phyloP scores from a whole-genome alignment of 352 stramenopile genomes.

The Phytopythium aichiense region DNA sequence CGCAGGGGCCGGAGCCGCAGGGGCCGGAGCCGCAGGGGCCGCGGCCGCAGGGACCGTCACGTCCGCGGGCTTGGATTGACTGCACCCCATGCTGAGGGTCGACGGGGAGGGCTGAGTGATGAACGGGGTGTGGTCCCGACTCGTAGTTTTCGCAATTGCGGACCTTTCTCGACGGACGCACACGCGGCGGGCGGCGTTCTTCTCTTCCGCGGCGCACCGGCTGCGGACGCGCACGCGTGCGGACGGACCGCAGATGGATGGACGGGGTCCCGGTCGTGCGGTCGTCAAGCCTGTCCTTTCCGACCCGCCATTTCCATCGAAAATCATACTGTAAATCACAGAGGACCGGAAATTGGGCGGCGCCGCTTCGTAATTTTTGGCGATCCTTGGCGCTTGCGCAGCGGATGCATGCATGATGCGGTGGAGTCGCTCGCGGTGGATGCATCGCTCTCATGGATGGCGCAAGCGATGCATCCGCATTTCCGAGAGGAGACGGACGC shows the following conservation, averaged over 20 bases:
- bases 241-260: not conserved
- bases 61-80: slow-evolving; percentile 30
- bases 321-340: too few species aligned
- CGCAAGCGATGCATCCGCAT: too few species aligned
- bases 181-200: not conserved
- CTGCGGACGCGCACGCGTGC: not conserved
- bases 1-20: not conserved
- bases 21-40: not conserved
- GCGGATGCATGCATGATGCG: too few species aligned
- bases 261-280: too few species aligned
- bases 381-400: too few species aligned
- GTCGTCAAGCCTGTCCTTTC: too few species aligned
- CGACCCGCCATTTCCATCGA: too few species aligned
- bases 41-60: slow-evolving; percentile 11
- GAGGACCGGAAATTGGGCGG: too few species aligned
- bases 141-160: not conserved
- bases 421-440: too few species aligned
- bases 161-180: not conserved
- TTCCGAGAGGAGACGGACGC: too few species aligned
- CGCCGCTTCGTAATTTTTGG: too few species aligned
- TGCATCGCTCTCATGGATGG: too few species aligned
- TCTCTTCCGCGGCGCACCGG: not conserved
- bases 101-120: not conserved
- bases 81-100: slow-evolving; percentile 28
- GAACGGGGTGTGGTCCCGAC: not conserved